Conservation (phyloP, 139 green algal genomes). For the Haematococcus sp. region DNA sequence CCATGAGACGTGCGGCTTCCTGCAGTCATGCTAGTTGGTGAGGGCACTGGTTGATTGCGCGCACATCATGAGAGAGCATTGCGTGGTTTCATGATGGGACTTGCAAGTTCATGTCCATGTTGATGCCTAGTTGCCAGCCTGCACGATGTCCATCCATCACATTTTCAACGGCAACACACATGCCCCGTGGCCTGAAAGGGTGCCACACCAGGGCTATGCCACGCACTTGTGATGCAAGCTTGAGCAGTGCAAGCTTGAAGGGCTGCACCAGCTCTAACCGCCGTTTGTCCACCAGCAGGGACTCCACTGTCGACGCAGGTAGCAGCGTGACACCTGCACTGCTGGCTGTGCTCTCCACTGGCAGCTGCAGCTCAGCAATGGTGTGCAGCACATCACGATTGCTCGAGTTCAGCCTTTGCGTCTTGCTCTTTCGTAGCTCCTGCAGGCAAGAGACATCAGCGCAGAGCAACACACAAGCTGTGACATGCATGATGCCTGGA, state of each 20-base stretch:
- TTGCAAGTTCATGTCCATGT: background rate
- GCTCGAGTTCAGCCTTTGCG: conserved; percentile 45
- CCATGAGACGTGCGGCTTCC: conserved; percentile 77
- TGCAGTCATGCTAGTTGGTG: too few relatives aligned
- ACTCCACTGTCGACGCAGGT: conserved; percentile 61
- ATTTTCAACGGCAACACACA: background rate
- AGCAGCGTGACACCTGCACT: conserved; percentile 55
- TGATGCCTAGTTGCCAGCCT: background rate
- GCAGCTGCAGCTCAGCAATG: conserved; percentile 59
- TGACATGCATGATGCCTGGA: too few relatives aligned
- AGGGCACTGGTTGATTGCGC: too few relatives aligned
- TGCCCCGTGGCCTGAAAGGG: background rate
- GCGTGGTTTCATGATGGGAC: too few relatives aligned
- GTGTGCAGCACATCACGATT: conserved; percentile 57
- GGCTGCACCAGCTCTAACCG: conserved; percentile 68
- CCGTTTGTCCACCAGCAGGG: conserved; percentile 60
- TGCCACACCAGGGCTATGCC: too few relatives aligned
- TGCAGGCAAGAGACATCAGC: conserved; percentile 28
- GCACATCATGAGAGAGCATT: too few relatives aligned
- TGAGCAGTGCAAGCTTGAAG: conserved; percentile 78
- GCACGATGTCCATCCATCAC: background rate
- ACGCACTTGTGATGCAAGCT: conserved; percentile 67
- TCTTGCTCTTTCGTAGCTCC: conserved; percentile 72
- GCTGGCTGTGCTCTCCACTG: conserved; percentile 54
- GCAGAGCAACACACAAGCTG: too few relatives aligned